Conservation (phyloP, 1,284 basidiomycete species). For the Hortiboletus rubellus region DNA sequence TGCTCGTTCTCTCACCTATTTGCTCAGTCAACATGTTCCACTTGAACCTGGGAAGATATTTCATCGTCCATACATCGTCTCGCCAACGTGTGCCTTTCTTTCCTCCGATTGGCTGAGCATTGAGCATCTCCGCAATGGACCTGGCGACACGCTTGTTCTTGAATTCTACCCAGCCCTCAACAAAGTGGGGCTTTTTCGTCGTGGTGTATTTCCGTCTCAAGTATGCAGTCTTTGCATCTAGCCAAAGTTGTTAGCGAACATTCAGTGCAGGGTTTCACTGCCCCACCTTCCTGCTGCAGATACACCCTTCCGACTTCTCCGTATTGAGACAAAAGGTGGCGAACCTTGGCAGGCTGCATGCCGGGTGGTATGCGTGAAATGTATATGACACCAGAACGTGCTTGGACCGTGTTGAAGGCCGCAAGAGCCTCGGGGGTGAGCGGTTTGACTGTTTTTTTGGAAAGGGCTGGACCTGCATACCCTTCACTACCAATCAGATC, state of each 20-base stretch:
- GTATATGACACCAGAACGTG: conserved; percentile 85
- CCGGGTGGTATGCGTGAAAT: conserved; percentile 98
- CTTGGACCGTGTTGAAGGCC: conserved; percentile 67
- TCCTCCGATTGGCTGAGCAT: conserved; percentile 93
- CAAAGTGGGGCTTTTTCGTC: conserved; percentile 84
- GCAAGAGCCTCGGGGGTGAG: conserved; percentile 70
- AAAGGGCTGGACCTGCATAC: conserved; percentile 48
- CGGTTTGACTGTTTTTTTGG: conserved; percentile 59
- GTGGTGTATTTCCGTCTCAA: conserved; percentile 74
- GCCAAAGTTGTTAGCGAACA: conserved; percentile 14
- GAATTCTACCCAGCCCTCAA: conserved; percentile 99
- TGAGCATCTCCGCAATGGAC: conserved; percentile 91
- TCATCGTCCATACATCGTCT: conserved; percentile 99
- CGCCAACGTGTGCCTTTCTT: conserved; percentile 91
- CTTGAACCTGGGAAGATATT: conserved; percentile 96
- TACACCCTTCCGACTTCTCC: conserved; percentile 87
- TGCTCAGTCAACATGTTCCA: conserved; percentile 99
- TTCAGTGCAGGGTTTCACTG: not conserved
- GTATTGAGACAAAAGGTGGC: conserved; percentile 85
- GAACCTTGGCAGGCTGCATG: conserved; percentile 96
- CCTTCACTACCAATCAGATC: conserved; percentile 59
- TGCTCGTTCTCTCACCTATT: conserved; percentile 70
- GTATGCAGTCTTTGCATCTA: conserved; percentile 79
- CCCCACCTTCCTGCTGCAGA: conserved; percentile 81
- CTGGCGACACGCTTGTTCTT: conserved; percentile 90